phyloP scores from a whole-genome alignment of 805 yeast species.

The Yamadazyma akitaensis region DNA sequence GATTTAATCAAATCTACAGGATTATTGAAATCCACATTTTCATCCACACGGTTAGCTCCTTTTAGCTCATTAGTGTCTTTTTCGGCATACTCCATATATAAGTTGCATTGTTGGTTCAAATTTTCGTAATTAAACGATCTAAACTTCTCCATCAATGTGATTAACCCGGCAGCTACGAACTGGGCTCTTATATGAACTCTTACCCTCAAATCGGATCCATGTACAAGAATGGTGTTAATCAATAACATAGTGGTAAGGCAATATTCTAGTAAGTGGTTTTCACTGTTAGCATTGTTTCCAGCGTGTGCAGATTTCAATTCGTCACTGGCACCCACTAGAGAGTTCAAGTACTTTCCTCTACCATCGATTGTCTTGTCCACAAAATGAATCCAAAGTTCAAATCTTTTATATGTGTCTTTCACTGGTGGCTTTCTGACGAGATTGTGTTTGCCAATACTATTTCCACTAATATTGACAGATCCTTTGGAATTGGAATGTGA shows the following conservation, averaged over 20 bases:
- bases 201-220: slow-evolving; percentile 41
- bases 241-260: slow-evolving; percentile 67
- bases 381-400: slow-evolving; percentile 68
- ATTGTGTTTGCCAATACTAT: slow-evolving; percentile 24
- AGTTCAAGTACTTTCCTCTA: slow-evolving; percentile 79
- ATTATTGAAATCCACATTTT: slow-evolving; percentile 57
- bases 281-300: slow-evolving; percentile 45
- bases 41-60: slow-evolving; percentile 29
- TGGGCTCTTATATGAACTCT: slow-evolving; percentile 60
- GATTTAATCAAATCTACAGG: slow-evolving; percentile 67
- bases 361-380: slow-evolving; percentile 74
- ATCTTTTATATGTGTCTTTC: slow-evolving; percentile 42
- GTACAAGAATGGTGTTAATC: slow-evolving; percentile 57
- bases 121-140: slow-evolving; percentile 53
- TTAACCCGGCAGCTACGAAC: slow-evolving; percentile 56
- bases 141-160: slow-evolving; percentile 49
- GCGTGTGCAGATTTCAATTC: slow-evolving; percentile 54
- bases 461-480: slow-evolving; percentile 27
- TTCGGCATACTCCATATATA: slow-evolving; percentile 54
- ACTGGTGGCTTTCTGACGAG: slow-evolving; percentile 36
- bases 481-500: slow-evolving; percentile 13
- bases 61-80: slow-evolving; percentile 50
- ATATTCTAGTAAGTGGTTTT: slow-evolving; percentile 66
- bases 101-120: slow-evolving; percentile 62
- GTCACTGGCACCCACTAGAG: slow-evolving; percentile 87